Conservation (phyloP, 176 grass and related monocot species). For the Aegilops longissima region DNA sequence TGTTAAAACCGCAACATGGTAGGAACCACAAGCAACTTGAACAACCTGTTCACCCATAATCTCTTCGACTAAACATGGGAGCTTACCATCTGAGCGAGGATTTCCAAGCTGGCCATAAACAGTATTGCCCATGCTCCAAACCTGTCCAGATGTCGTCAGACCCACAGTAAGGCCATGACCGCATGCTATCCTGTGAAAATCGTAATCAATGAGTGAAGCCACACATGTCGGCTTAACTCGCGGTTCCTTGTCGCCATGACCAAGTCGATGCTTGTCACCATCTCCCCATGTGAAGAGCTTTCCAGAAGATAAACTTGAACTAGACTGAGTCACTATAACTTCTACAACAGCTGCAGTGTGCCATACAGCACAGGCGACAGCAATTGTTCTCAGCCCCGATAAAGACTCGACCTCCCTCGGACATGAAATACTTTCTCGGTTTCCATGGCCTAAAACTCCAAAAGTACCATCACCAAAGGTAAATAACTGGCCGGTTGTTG, state of each 20-base stretch:
- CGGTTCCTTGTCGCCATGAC: slow-evolving; percentile 93
- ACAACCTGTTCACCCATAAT: slow-evolving; percentile 65
- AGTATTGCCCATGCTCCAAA: slow-evolving; percentile 89
- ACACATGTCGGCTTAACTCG: slow-evolving; percentile 96
- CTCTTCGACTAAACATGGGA: slow-evolving; percentile 82
- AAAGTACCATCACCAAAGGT: slow-evolving; percentile 98
- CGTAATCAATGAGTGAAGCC: slow-evolving; percentile 86
- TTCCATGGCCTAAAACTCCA: slow-evolving; percentile 92
- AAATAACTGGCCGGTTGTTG: slow-evolving; percentile 72
- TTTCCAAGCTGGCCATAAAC: slow-evolving; percentile 99
- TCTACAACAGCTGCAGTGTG: slow-evolving; percentile 92
- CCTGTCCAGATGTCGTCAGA: slow-evolving; percentile 78
- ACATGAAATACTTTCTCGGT: slow-evolving; percentile 54
- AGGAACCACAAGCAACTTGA: slow-evolving; percentile 93
- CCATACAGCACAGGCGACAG: slow-evolving; percentile 91
- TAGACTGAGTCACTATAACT: slow-evolving; percentile 73
- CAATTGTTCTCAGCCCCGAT: slow-evolving; percentile 69
- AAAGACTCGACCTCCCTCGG: slow-evolving; percentile 92
- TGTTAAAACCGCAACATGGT: slow-evolving; percentile 93
- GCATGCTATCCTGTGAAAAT: slow-evolving; percentile 82
- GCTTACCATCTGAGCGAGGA: slow-evolving; percentile 79
- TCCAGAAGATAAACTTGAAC: slow-evolving; percentile 68
- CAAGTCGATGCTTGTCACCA: slow-evolving; percentile 93
- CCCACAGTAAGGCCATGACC: slow-evolving; percentile 90
- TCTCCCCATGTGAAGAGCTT: slow-evolving; percentile 99